Evolutionary conservation across 352 stramenopile species (phyloP).

Genomic region (Nothophytophthora sp.): DNA sequence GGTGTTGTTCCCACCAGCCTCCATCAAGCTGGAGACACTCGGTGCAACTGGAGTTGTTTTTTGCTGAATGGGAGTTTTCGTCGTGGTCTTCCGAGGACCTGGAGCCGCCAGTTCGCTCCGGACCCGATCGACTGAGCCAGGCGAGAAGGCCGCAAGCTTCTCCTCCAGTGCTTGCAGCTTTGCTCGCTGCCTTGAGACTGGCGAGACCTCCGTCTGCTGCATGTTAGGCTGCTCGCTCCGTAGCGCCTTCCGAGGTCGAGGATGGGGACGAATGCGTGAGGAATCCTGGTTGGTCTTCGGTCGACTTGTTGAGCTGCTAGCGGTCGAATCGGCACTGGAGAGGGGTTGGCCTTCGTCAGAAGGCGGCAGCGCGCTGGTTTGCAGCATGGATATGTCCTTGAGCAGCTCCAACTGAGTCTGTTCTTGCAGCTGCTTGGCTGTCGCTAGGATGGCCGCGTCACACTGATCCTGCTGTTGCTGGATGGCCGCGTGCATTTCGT

Average conservation of each 20-base stretch:
- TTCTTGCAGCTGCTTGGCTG: constrained; percentile 49
- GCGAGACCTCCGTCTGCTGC: constrained; percentile 24
- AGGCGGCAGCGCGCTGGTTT: not conserved
- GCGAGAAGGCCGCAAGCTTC: constrained; percentile 54
- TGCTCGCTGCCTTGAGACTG: constrained; percentile 46
- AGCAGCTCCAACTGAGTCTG: constrained; percentile 35
- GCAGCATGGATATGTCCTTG: constrained; percentile 14
- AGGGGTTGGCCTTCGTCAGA: constrained; percentile 5
- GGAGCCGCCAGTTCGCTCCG: constrained; percentile 13
- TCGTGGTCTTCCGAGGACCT: not conserved
- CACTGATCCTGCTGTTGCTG: constrained; percentile 41
- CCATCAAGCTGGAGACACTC: not conserved
- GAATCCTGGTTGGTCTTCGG: not conserved
- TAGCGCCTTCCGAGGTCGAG: no score
- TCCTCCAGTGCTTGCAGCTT: constrained; percentile 59
- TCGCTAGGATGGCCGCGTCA: constrained; percentile 35
- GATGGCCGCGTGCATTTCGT: constrained; percentile 50
- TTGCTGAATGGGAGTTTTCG: not conserved
- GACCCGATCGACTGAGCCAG: constrained; percentile 48
- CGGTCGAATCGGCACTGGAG: constrained; percentile 10
- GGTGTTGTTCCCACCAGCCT: not conserved
- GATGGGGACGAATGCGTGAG: not conserved
- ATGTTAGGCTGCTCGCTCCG: not conserved
- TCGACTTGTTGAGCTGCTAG: constrained; percentile 13
- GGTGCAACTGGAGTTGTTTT: not conserved